Evolutionary conservation across 805 yeast genomes (phyloP).

Genomic region (Kodamaea leandrae): DNA sequence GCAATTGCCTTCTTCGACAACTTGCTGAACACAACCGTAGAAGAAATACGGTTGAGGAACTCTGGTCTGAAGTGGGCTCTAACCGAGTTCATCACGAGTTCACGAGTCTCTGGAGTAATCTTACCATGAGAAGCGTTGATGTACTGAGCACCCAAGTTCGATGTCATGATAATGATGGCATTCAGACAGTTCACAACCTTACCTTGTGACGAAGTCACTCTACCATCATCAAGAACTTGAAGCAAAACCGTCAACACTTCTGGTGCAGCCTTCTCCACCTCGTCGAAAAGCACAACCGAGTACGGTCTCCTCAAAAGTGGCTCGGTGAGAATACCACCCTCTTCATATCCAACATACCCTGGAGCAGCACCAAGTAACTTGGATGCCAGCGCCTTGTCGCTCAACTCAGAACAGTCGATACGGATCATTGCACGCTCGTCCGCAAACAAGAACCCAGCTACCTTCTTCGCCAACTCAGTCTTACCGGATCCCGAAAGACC

Average conservation of each 20-base stretch:
- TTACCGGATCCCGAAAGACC: constrained; percentile 98
- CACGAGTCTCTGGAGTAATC: constrained; percentile 66
- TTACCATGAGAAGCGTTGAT: constrained; percentile 68
- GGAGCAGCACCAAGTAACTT: constrained; percentile 97
- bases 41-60: constrained; percentile 91
- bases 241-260: constrained; percentile 90
- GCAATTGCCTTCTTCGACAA: constrained; percentile 87
- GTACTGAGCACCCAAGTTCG: constrained; percentile 93
- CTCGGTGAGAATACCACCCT: constrained; percentile 95
- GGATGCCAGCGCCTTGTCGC: constrained; percentile 94
- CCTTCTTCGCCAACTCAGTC: constrained; percentile 94
- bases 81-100: constrained; percentile 79
- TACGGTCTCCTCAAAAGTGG: constrained; percentile 89
- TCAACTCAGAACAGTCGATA: constrained; percentile 94
- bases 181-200: constrained; percentile 91
- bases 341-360: constrained; percentile 92
- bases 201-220: constrained; percentile 92
- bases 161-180: constrained; percentile 91
- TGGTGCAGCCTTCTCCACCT: constrained; percentile 98
- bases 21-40: constrained; percentile 90
- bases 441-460: constrained; percentile 93
- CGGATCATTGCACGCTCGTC: constrained; percentile 97
- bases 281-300: constrained; percentile 94
- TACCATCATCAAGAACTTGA: constrained; percentile 94
- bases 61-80: constrained; percentile 94